Conservation (phyloP, 345 rosid species). For the Zanthoxylum bungeanum region DNA sequence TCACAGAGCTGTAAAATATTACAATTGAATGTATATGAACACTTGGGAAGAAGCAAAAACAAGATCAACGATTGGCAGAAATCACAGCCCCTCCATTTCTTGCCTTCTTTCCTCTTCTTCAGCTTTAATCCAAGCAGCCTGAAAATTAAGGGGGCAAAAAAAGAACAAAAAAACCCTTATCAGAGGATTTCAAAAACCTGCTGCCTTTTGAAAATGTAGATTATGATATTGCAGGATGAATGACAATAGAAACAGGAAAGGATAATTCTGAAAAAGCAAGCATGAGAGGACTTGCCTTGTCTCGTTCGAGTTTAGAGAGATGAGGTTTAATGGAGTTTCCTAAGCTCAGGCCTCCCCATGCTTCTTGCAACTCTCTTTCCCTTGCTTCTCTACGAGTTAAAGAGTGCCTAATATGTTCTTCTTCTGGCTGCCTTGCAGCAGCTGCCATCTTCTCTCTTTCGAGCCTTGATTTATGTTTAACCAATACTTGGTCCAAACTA, state of each 20-base stretch:
- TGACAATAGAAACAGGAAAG: background rate
- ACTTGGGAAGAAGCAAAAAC: background rate
- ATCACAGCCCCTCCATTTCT: constrained; percentile 16
- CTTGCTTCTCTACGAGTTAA: constrained; percentile 61
- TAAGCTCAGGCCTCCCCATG: constrained; percentile 89
- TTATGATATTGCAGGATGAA: background rate
- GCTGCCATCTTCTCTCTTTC: constrained; percentile 58
- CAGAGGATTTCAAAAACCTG: background rate
- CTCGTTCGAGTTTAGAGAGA: constrained; percentile 74
- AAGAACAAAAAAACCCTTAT: background rate
- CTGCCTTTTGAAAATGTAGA: background rate
- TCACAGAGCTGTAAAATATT: background rate
- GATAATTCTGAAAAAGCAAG: background rate
- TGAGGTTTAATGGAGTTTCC: constrained; percentile 69
- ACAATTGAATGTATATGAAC: background rate
- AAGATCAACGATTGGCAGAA: no score
- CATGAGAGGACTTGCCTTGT: constrained; percentile 52
- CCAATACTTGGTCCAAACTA: constrained; percentile 48
- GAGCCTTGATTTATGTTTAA: constrained; percentile 53
- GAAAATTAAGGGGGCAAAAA: constrained; percentile 18
- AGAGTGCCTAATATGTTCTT: constrained; percentile 23
- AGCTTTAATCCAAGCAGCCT: constrained; percentile 91
- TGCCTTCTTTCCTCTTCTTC: constrained; percentile 74
- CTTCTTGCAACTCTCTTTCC: constrained; percentile 77
- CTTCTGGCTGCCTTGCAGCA: constrained; percentile 22